Evolutionary conservation across 352 stramenopile species (phyloP).

Genomic region (Globisporangium sylvaticum): DNA sequence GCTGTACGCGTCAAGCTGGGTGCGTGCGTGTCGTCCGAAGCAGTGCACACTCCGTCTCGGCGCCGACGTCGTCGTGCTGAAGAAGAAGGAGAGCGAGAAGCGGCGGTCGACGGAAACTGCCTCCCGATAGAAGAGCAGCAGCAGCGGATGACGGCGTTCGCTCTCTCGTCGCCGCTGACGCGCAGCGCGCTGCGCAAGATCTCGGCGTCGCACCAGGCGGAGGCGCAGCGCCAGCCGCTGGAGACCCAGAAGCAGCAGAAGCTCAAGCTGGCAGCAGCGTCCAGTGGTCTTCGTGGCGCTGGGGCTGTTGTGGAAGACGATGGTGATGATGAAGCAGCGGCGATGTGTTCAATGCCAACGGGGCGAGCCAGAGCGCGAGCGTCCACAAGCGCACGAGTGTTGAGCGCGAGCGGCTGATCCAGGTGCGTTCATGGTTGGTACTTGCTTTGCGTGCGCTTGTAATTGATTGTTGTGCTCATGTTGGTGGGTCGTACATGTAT

Average conservation of each 20-base stretch:
- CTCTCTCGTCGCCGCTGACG: slow-evolving; percentile 11
- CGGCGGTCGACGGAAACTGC: background rate
- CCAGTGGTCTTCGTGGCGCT: background rate
- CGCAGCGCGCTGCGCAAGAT: slow-evolving; percentile 11
- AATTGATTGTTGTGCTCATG: background rate
- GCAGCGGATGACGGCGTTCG: slow-evolving; percentile 1
- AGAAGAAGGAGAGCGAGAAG: background rate
- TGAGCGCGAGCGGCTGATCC: slow-evolving; percentile 13
- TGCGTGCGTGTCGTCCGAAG: slow-evolving; percentile 11
- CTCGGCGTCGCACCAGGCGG: background rate
- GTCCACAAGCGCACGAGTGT: slow-evolving; percentile 10
- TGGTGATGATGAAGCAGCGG: background rate
- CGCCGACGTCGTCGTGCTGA: background rate
- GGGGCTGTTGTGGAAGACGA: background rate
- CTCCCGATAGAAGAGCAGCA: background rate
- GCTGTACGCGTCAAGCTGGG: slow-evolving; percentile 11
- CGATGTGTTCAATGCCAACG: background rate
- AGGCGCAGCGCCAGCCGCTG: background rate
- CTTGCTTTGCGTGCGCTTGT: background rate
- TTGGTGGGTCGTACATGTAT: background rate
- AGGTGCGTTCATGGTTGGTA: background rate
- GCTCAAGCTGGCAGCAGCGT: background rate
- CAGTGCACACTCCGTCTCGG: background rate
- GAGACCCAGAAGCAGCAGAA: slow-evolving; percentile 4
- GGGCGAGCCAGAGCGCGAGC: background rate